A percentile compares a stretch with the other conserved stretches of the same genome.
phyloP scores from a whole-genome alignment of 2,329 filamentous ascomycete genomes.

The Chrysosporium queenslandicum region DNA sequence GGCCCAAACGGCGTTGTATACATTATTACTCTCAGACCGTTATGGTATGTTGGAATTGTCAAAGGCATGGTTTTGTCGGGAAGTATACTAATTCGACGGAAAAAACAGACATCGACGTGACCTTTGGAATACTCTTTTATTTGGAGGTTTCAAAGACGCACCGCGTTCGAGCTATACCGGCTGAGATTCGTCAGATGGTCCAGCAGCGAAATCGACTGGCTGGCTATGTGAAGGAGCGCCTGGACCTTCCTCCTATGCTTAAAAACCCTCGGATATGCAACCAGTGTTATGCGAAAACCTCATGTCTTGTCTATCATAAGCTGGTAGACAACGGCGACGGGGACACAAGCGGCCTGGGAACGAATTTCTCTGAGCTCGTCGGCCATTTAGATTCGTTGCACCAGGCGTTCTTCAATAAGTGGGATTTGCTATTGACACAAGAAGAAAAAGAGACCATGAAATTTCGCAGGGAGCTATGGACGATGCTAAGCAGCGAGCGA shows the following conservation, averaged over 20 bases:
- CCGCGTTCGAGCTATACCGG: slow-evolving; percentile 71
- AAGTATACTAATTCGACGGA: neutral
- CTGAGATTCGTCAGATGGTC: slow-evolving; percentile 91
- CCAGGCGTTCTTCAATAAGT: slow-evolving; percentile 80
- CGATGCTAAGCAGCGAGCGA: slow-evolving; percentile 79
- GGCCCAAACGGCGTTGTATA: slow-evolving; percentile 91
- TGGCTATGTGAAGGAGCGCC: slow-evolving; percentile 70
- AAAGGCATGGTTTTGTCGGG: neutral
- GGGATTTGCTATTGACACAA: slow-evolving; percentile 85
- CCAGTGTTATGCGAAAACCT: slow-evolving; percentile 78
- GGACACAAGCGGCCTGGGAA: slow-evolving; percentile 68
- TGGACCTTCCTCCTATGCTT: slow-evolving; percentile 76
- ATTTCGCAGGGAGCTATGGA: slow-evolving; percentile 85
- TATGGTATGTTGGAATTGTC: slow-evolving; percentile 48
- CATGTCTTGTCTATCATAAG: slow-evolving; percentile 91
- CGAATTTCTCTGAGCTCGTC: slow-evolving; percentile 73
- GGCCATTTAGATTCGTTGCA: slow-evolving; percentile 65
- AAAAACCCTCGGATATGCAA: slow-evolving; percentile 71
- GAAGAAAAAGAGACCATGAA: slow-evolving; percentile 88
- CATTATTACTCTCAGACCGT: slow-evolving; percentile 79
- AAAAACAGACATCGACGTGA: slow-evolving; percentile 64
- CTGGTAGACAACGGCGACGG: slow-evolving; percentile 74
- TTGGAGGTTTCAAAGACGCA: slow-evolving; percentile 81
- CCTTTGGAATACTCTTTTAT: slow-evolving; percentile 87
- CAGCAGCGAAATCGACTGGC: slow-evolving; percentile 89